Evolutionary conservation across 2,329 filamentous ascomycete species (phyloP).

Genomic region (Colletotrichum trifolii): DNA sequence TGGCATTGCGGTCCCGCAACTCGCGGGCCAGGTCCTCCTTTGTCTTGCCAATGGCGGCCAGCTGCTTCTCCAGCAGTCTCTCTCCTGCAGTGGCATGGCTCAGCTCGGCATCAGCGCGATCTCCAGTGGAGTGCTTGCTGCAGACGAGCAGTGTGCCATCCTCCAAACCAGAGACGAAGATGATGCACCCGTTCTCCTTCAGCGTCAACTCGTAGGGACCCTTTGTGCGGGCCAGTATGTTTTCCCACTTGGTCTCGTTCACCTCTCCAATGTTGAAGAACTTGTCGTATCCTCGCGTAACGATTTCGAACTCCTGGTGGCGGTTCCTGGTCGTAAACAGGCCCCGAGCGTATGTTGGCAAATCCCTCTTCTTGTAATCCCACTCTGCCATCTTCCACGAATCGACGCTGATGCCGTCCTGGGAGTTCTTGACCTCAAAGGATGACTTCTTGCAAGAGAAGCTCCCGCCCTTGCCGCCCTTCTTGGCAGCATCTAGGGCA

Average conservation of each 20-base stretch:
- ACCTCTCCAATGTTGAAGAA: conserved; percentile 97
- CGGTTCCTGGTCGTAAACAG: conserved; percentile 85
- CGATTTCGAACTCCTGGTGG: conserved; percentile 79
- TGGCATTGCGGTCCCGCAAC: conserved; percentile 84
- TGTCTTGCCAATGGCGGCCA: conserved; percentile 80
- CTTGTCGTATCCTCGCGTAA: conserved; percentile 93
- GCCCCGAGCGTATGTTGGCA: conserved; percentile 93
- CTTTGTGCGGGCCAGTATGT: conserved; percentile 78
- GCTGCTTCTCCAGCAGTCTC: conserved; percentile 81
- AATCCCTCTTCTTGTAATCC: conserved; percentile 89
- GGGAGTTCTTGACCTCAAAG: conserved; percentile 74
- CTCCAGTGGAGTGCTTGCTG: conserved; percentile 96
- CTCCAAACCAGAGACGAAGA: conserved; percentile 92
- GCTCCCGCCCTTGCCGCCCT: conserved; percentile 59
- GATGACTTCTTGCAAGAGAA: conserved; percentile 85
- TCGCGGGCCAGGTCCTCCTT: conserved; percentile 81
- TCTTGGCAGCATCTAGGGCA: conserved; percentile 69
- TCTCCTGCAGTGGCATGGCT: conserved; percentile 91
- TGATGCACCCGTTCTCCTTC: conserved; percentile 99
- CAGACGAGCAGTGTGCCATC: conserved; percentile 93
- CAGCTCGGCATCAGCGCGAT: conserved; percentile 73
- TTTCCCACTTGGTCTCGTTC: conserved; percentile 81
- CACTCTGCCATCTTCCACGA: conserved; percentile 96
- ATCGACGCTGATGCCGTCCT: conserved; percentile 75
- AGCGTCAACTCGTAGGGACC: conserved; percentile 95